Evolutionary conservation across 805 yeast species (phyloP), one percentile per base, ranked within the genome.

Genomic region (Hanseniaspora singularis): DNA sequence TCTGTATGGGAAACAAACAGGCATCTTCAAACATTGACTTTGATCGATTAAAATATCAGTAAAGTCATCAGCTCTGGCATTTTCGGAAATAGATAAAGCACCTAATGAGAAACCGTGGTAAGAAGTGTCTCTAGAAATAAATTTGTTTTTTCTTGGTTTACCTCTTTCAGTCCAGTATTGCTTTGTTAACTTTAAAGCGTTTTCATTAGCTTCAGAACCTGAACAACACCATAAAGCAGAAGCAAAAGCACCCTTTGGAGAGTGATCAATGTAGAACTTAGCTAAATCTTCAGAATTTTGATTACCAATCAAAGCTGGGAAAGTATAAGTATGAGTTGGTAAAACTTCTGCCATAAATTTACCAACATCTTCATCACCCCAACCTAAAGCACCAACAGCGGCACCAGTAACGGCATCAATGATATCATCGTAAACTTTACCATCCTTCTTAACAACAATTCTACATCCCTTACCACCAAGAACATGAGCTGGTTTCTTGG

Each of bases 191-290:
- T 76, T 77, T 56, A 78, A 54, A 4, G 81, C 80, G 38, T 77
- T 79, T 57, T 78, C 84, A 55, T 75, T 77, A 28, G 81, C 75
- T 59, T 77, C 84, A 22, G 81, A 67, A 16, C 86, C 86, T 8
- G 80, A 72, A 52, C 77, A 73, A 49, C 73, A 69, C 61, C 79
- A 66, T 38, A 67, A 51, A 14, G 69, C 72, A 22, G 69, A 61
- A 4, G 59, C 51, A 49, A 67, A 68, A 10, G 62, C 67, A 33
- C 60, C 64, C 31, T 61, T 54, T 46, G 70, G 69, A 16, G 70
- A 64, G 40, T 59, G 57, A 3, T 63, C 65, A 49, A 67, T 59
- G 41, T 65, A 70, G 60, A 63, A 67, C 43, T 65, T 56, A 20
- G 72, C 66, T 44, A 71, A 55, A 10, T 63, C 66, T 51, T 71